Evolutionary conservation across 164 flowering plant species (phyloP), one percentile per base, ranked within the genome.

Genomic region (Malania oleifera): DNA sequence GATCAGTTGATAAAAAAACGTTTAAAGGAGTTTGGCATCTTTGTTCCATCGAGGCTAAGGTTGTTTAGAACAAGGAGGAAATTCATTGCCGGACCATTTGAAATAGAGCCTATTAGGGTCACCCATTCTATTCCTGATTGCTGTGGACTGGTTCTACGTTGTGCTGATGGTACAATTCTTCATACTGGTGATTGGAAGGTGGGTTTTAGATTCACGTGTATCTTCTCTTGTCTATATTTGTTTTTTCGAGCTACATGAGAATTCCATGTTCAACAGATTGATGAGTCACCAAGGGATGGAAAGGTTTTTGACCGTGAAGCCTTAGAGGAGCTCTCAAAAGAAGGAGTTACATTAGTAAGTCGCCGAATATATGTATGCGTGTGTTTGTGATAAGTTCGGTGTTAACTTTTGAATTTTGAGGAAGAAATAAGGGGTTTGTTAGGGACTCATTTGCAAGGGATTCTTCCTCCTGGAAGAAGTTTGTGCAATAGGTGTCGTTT

Each of bases 151-250:
- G 96, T 93, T 47, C 88, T 93, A 53, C 97, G 99, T 5, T 93
- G 97, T 73, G 52, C 81, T 67, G 97, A 90, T 79, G 99, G 99
- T 35, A 90, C 88, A 65, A 93, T 93, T 69, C 84, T 93, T 68
- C 99, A 93, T 70, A 93, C 99, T 49, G 99, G 99, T 63, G 99
- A 93, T 73, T 93, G 99, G 99, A 93, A 93, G 95, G 99, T 88
- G 68, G 20, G 22, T 38, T 45, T 46, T 1, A 51, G 25, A 60
- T 14, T 39, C n/a, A 7, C 37, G 19, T 12, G 0, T 28, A 17
- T 15, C 17, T 19, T 34, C 29, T 43, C 24, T 44, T 5, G 3
- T 41, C 10, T 31, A 2, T 17, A 19, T 48, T 61, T 31, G 47
- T 18, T 44, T 44, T 53, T 20, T 47, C 20, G 7, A 56, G 41